Evolutionary conservation across 768 basidiomycete genomes (phyloP), one percentile per base, ranked within the genome.

Genomic region (Naematelia encephala): DNA sequence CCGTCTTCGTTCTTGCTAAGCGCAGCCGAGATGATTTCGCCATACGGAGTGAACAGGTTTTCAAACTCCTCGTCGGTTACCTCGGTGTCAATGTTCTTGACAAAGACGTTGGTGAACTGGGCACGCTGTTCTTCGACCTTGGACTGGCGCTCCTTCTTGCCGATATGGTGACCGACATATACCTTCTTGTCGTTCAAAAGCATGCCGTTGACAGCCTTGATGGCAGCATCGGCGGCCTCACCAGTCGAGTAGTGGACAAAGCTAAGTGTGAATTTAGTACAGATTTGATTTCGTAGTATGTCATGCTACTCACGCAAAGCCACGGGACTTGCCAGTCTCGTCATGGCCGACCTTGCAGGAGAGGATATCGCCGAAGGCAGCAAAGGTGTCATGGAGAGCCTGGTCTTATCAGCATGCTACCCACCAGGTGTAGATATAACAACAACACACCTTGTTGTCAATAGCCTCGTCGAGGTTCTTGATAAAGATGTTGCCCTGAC

Each of bases 401-500:
- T 91, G 70, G 4, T 26, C 27, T 39, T 8, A 39, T 58, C 1
- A 57, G 23, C 54, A 16, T 22, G 12, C 43, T 5, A 13, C 10
- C 29, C 13, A 25, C 16, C 22, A 2, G 5, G 30, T n/a, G 1
- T 16, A 39, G 34, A 39, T 16, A 8, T 16, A 39, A 16, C n/a
- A 22, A 42, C 34, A 39, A 63, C 78, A 57, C 49, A 87, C 89
- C 85, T 97, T 97, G 84, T 99, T 97, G 81, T 99, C 96, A 68
- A 97, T 97, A 57, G 82, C 83, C 79, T 94, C 91, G 73, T 96
- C 93, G 68, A 99, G 81, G 81, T 99, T 99, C 82, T 99, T 99
- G 81, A 99, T 98, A 82, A 99, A 99, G 76, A 99, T 91, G 79
- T 99, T 99, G 79, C 96, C 96, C 81, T 97, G 92, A 65, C 92